Conservation (phyloP, 441 rosid species). For the Bruguiera hainesii region DNA sequence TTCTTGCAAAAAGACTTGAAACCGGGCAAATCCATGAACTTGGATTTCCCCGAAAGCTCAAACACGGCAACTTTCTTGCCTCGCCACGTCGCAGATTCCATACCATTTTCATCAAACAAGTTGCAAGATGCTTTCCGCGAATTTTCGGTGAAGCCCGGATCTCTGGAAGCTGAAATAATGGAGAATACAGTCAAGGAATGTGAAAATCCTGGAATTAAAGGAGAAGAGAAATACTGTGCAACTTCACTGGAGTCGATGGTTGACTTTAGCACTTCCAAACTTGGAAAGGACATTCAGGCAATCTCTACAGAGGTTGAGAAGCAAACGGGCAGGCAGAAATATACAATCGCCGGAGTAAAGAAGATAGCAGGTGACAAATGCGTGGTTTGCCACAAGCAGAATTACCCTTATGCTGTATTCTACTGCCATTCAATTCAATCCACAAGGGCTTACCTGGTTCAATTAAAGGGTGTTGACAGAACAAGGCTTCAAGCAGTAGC, state of each 20-base stretch:
- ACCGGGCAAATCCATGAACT: constrained; percentile 1
- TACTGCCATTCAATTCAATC: constrained; percentile 65
- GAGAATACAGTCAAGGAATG: constrained; percentile 23
- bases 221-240: constrained; percentile 30
- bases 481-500: constrained; percentile 61
- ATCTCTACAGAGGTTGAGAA: constrained; percentile 20
- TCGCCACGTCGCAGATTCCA: constrained; percentile 19
- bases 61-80: constrained; percentile 22
- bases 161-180: constrained; percentile 21
- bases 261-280: constrained; percentile 23
- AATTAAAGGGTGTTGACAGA: constrained; percentile 55
- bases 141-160: constrained; percentile 22
- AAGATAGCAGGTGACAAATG: constrained; percentile 35
- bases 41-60: constrained; percentile 15
- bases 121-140: constrained; percentile 15
- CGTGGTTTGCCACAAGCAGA: constrained; percentile 83
- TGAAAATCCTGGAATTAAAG: constrained; percentile 23
- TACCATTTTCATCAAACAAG: constrained; percentile 28
- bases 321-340: constrained; percentile 9
- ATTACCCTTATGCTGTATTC: constrained; percentile 65
- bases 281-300: constrained; percentile 20
- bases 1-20: constrained; percentile 14
- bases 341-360: constrained; percentile 4
- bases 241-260: constrained; percentile 33
- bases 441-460: constrained; percentile 46